Evolutionary conservation across 225 moss, liverwort and hornwort genomes (phyloP).

Genomic region (Polytrichum formosum): DNA sequence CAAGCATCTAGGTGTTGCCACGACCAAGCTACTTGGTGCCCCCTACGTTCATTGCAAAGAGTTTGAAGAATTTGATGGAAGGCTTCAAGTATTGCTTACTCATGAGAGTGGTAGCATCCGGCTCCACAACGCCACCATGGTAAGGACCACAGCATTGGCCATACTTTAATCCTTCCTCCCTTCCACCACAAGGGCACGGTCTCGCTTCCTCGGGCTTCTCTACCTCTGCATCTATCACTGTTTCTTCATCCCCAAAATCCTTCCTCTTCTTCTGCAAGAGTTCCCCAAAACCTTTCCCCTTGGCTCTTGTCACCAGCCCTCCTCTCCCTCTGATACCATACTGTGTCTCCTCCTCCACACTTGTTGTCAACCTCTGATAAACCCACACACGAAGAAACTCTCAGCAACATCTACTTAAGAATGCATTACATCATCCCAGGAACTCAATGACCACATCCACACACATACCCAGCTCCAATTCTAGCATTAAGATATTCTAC

Average conservation of each 20-base stretch:
- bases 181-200: slow-evolving; percentile 77
- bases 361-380: too few relatives aligned
- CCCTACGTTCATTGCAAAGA: neutral
- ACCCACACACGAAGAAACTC: too few relatives aligned
- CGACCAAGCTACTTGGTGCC: too few relatives aligned
- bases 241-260: slow-evolving; percentile 10
- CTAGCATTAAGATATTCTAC: too few relatives aligned
- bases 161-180: slow-evolving; percentile 48
- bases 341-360: too few relatives aligned
- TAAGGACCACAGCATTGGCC: slow-evolving; percentile 58
- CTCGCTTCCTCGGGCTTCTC: slow-evolving; percentile 21
- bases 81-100: slow-evolving; percentile 26
- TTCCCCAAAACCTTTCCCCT: slow-evolving; percentile 69
- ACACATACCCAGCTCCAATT: too few relatives aligned
- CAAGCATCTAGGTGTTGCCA: too few relatives aligned
- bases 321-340: too few relatives aligned
- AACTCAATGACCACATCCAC: too few relatives aligned
- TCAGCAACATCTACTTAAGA: too few relatives aligned
- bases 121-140: slow-evolving; percentile 68
- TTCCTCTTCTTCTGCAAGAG: slow-evolving; percentile 43
- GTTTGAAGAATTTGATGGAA: neutral
- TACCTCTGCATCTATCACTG: slow-evolving; percentile 11
- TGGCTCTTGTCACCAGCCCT: slow-evolving; percentile 14
- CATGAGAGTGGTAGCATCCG: slow-evolving; percentile 69
- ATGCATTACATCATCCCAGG: too few relatives aligned